phyloP scores from a whole-genome alignment of 805 yeast species.

The Wickerhamomyces canadensis region DNA sequence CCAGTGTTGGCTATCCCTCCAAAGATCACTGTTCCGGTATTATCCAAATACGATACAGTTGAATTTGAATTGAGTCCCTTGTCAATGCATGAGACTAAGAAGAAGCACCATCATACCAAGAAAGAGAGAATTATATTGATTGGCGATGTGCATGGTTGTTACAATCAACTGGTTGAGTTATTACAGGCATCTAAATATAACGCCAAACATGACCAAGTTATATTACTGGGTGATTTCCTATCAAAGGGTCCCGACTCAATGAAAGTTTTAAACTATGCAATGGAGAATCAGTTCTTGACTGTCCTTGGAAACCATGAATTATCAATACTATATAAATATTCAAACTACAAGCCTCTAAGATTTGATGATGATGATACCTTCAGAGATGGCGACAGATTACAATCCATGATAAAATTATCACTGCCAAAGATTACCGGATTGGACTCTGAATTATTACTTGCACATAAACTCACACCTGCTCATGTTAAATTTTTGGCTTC shows the following conservation, averaged over 20 bases:
- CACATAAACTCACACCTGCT: slow-evolving; percentile 38
- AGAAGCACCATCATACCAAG: too few species aligned
- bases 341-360: slow-evolving; percentile 30
- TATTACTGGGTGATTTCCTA: slow-evolving; percentile 80
- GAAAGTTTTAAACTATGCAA: slow-evolving; percentile 61
- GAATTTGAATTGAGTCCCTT: neutral
- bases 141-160: slow-evolving; percentile 89
- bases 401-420: too few species aligned
- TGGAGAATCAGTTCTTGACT: slow-evolving; percentile 57
- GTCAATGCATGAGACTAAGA: too few species aligned
- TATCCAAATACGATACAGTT: neutral
- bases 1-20: neutral
- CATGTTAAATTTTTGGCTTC: slow-evolving; percentile 56
- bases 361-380: slow-evolving; percentile 14
- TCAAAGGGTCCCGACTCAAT: slow-evolving; percentile 78
- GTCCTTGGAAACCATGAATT: slow-evolving; percentile 89
- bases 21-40: neutral
- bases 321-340: slow-evolving; percentile 60
- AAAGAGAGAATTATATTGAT: slow-evolving; percentile 51
- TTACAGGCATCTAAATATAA: slow-evolving; percentile 45
- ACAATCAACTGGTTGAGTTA: slow-evolving; percentile 45
- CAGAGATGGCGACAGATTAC: too few species aligned
- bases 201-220: slow-evolving; percentile 46
- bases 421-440: too few species aligned
- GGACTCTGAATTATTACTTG: slow-evolving; percentile 13